Evolutionary conservation across 306 rosid genomes (phyloP).

Genomic region (Sesbania bispinosa): DNA sequence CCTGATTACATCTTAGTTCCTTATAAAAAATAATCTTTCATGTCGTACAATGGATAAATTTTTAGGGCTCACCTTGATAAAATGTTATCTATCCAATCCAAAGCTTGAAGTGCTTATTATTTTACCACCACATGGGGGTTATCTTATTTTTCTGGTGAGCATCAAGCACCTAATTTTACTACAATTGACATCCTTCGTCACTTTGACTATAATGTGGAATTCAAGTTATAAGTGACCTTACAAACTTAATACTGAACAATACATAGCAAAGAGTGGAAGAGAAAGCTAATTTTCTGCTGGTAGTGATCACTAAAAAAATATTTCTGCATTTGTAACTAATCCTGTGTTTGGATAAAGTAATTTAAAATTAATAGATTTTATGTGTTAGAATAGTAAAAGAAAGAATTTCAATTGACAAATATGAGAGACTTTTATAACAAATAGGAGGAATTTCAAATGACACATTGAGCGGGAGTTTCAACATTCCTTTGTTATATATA

Average conservation of each 20-base stretch:
- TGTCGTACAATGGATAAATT: slow-evolving; percentile 8
- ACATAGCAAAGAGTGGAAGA: background rate
- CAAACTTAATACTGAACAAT: background rate
- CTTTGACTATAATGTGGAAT: background rate
- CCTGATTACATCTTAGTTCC: background rate
- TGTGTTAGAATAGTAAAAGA: no score
- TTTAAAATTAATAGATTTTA: no score
- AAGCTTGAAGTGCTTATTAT: background rate
- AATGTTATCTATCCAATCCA: background rate
- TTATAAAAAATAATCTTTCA: background rate
- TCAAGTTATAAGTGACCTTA: background rate
- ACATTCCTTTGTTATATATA: no score
- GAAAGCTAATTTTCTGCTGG: background rate
- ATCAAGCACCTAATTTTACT: background rate
- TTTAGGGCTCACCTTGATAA: background rate
- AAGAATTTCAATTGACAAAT: no score
- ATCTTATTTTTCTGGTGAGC: background rate
- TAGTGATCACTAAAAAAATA: background rate
- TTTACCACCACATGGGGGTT: background rate
- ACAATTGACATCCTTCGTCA: background rate
- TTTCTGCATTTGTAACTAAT: background rate
- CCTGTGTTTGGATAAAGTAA: no score
- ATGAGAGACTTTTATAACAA: no score
- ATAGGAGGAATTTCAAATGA: no score
- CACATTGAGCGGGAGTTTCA: no score